Conservation (phyloP, 148 eudicot genomes). For the Fagopyrum homotropicum region DNA sequence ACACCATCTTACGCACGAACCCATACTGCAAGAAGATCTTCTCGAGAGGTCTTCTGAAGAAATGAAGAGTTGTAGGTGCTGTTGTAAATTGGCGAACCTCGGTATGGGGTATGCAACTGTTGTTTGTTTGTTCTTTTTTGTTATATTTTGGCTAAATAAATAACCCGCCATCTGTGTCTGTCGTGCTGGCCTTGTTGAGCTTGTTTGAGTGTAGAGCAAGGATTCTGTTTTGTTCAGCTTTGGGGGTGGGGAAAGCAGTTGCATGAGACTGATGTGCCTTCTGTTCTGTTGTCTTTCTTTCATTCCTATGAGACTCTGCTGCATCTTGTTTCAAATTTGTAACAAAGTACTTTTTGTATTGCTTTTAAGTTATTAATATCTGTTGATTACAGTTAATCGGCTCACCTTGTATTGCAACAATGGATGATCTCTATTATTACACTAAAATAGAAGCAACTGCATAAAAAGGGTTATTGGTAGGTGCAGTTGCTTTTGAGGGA, state of each 20-base stretch:
- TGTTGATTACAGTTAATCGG: no score
- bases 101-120: not conserved
- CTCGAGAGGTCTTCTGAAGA: slow-evolving; percentile 45
- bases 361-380: no score
- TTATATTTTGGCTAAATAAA: not conserved
- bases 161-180: not conserved
- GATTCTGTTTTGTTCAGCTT: not conserved
- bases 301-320: not conserved
- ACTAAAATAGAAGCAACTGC: no score
- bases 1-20: slow-evolving; percentile 42
- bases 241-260: not conserved
- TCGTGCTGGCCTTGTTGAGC: not conserved
- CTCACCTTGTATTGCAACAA: no score
- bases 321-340: not conserved
- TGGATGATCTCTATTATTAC: no score
- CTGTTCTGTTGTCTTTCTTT: not conserved
- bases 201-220: not conserved
- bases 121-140: not conserved
- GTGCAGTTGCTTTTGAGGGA: slow-evolving; percentile 59
- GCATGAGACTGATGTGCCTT: not conserved
- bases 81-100: not conserved
- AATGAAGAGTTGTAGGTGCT: slow-evolving; percentile 26
- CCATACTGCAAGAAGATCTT: slow-evolving; percentile 68
- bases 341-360: not conserved
- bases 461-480: slow-evolving; percentile 23